Evolutionary conservation across 257 asterid species (phyloP).

Genomic region (Gardenia jasminoides): DNA sequence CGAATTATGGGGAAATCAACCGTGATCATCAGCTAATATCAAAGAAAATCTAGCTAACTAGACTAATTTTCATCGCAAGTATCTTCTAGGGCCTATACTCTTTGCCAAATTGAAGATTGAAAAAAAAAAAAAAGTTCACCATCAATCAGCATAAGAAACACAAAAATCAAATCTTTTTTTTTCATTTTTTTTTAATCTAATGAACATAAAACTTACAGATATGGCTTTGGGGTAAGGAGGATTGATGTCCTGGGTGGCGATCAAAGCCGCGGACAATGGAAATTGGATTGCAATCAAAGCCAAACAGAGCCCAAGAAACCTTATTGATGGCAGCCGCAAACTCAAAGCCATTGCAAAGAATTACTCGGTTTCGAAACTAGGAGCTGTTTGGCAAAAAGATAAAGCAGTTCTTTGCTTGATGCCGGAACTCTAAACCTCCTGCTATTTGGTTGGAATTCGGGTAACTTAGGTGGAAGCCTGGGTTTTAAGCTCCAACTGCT

Average conservation of each 20-base stretch:
- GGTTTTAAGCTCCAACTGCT: background rate
- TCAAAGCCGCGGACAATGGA: conserved; percentile 31
- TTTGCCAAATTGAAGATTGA: too few relatives aligned
- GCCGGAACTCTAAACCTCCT: background rate
- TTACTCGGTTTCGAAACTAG: background rate
- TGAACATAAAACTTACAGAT: conserved; percentile 33
- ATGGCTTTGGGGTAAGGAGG: conserved; percentile 59
- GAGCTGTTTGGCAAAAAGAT: background rate
- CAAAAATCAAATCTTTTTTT: background rate
- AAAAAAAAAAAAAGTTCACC: background rate
- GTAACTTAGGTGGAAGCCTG: background rate
- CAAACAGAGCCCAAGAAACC: conserved; percentile 25
- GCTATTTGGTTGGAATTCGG: background rate
- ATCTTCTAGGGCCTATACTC: too few relatives aligned
- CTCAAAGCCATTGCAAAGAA: conserved; percentile 30
- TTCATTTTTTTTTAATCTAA: too few relatives aligned
- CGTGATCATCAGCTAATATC: too few relatives aligned
- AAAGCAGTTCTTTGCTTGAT: background rate
- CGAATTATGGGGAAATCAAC: too few relatives aligned
- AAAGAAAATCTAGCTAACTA: too few relatives aligned
- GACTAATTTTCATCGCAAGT: too few relatives aligned
- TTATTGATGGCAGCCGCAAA: conserved; percentile 17
- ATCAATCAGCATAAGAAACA: background rate
- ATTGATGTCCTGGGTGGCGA: conserved; percentile 34
- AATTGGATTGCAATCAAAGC: conserved; percentile 29